These are phyloP conservation scores for Vitis hybrid DNA, from an alignment of 177 flowering plant species.

Conservation along the genomic window DNA sequence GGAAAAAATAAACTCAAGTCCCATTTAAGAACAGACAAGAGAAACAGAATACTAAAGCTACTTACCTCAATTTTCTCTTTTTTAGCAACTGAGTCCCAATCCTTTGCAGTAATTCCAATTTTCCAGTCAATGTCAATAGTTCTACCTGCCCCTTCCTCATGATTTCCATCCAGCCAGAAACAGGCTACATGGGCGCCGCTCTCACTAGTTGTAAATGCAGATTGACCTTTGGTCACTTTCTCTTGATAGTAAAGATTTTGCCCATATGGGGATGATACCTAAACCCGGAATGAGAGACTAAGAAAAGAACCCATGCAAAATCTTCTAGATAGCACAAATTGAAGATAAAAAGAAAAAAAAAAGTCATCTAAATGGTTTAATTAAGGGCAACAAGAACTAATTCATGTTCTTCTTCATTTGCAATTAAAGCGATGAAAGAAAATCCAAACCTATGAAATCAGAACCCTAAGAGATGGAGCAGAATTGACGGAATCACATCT, in stretches of 20 bases:
- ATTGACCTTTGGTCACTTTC: conserved; percentile 57
- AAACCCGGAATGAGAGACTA: conserved; percentile 1
- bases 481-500: too few relatives aligned
- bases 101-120: conserved; percentile 68
- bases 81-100: conserved; percentile 74
- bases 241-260: conserved; percentile 44
- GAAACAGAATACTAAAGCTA: neutral
- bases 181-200: conserved; percentile 69
- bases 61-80: conserved; percentile 66
- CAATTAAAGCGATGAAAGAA: too few relatives aligned
- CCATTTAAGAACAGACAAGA: neutral
- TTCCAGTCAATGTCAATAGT: conserved; percentile 66
- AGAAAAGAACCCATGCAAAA: too few relatives aligned
- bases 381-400: too few relatives aligned
- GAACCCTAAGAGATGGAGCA: too few relatives aligned
- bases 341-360: too few relatives aligned
- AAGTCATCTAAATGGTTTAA: too few relatives aligned
- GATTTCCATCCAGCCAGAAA: conserved; percentile 48
- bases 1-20: neutral
- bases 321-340: too few relatives aligned
- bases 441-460: too few relatives aligned
- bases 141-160: conserved; percentile 26
- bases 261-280: conserved; percentile 76
- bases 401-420: too few relatives aligned
- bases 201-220: conserved; percentile 68